Percentiles rank a stretch among this genome's conserved stretches.
These are phyloP conservation scores for Picochlorum costavermella DNA, from an alignment of 139 green algal species.

Conservation along the genomic window DNA sequence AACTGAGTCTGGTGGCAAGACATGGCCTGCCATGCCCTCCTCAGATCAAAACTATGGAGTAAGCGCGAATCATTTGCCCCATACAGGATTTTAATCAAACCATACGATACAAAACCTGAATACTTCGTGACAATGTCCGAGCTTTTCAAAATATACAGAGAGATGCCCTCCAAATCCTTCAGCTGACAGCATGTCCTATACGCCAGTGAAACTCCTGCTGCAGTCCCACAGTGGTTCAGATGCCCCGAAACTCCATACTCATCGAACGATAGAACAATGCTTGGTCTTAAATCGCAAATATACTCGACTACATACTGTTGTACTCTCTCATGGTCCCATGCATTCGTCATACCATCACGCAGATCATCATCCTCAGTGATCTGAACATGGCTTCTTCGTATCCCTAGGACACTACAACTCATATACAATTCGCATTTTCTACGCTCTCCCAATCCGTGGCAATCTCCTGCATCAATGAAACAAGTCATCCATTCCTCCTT, in stretches of 20 bases:
- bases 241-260: conserved; percentile 39
- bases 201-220: conserved; percentile 5
- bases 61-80: background rate
- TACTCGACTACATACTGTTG: conserved; percentile 16
- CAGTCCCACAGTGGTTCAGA: conserved; percentile 31
- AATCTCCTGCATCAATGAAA: conserved; percentile 20
- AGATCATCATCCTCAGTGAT: conserved; percentile 28
- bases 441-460: conserved; percentile 15
- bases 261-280: conserved; percentile 50
- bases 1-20: no score
- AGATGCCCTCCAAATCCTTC: no score
- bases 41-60: conserved; percentile 12
- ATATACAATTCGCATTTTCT: conserved; percentile 14
- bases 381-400: conserved; percentile 7
- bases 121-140: no score
- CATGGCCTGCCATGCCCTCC: conserved; percentile 3
- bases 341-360: conserved; percentile 22
- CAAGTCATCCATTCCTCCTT: background rate
- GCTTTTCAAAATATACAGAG: no score
- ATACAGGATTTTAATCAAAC: no score
- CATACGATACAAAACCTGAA: no score
- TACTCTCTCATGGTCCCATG: conserved; percentile 13
- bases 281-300: background rate
- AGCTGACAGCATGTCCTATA: background rate
- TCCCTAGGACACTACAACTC: conserved; percentile 18